Evolutionary conservation across 2,329 filamentous ascomycete genomes (phyloP).

Genomic region (Scolecobasidium constrictum): DNA sequence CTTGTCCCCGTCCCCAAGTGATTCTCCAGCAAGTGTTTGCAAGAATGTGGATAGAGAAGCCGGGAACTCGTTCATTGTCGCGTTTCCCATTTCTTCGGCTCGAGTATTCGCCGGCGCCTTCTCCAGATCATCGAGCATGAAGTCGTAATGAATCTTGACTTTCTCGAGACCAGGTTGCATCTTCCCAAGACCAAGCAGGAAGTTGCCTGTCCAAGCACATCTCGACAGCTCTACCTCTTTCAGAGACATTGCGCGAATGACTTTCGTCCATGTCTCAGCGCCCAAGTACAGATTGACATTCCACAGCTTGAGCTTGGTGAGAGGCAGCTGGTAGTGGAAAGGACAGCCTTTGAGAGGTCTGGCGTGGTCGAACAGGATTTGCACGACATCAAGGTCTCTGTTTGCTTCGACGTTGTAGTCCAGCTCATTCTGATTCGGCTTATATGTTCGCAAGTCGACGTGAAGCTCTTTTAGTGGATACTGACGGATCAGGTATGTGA

Average conservation of each 20-base stretch:
- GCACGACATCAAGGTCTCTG: too few relatives aligned
- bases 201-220: background rate
- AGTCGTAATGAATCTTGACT: too few relatives aligned
- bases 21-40: too few relatives aligned
- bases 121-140: too few relatives aligned
- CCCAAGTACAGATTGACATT: background rate
- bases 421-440: background rate
- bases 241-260: background rate
- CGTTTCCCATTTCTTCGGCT: too few relatives aligned
- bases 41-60: too few relatives aligned
- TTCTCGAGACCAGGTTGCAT: too few relatives aligned
- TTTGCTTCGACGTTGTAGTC: background rate
- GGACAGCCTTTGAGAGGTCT: background rate
- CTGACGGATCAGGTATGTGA: background rate
- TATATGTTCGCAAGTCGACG: conserved; percentile 1
- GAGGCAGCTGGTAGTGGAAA: background rate
- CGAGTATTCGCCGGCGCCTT: too few relatives aligned
- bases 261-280: background rate
- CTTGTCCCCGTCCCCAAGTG: too few relatives aligned
- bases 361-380: background rate
- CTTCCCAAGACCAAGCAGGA: too few relatives aligned
- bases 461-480: conserved; percentile 1
- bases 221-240: background rate
- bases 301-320: conserved; percentile 2
- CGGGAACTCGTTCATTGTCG: too few relatives aligned